Evolutionary conservation across 169 alveolate genomes (phyloP).

Genomic region (Eimeria maxima): DNA sequence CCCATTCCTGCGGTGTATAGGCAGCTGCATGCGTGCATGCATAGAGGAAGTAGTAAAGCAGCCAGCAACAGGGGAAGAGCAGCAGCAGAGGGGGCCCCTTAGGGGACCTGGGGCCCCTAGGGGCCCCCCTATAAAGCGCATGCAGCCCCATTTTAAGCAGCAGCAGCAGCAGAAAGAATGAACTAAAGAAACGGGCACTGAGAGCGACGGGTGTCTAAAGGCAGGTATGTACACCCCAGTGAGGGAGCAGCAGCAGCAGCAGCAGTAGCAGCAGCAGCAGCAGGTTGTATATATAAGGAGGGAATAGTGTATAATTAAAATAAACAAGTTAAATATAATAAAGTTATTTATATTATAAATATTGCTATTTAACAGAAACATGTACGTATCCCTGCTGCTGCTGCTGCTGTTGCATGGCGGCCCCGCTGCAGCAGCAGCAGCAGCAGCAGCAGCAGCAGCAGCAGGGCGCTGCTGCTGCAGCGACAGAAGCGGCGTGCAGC

Average conservation of each 20-base stretch:
- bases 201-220: background rate
- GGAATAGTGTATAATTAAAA: background rate
- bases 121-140: background rate
- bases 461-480: conserved; percentile 58
- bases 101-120: background rate
- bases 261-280: no score
- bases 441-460: conserved; percentile 4
- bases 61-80: background rate
- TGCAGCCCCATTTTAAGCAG: background rate
- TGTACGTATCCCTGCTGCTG: background rate
- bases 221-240: background rate
- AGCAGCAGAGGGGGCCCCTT: background rate
- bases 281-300: no score
- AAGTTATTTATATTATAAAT: background rate
- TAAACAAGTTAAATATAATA: background rate
- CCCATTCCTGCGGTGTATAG: background rate
- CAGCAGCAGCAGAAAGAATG: background rate
- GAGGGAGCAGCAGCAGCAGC: no score
- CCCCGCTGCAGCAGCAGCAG: background rate
- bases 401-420: no score
- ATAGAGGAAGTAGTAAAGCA: no score
- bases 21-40: background rate
- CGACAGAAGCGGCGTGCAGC: conserved; percentile 62
- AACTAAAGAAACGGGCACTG: background rate
- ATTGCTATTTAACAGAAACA: background rate